Evolutionary conservation across 2,329 filamentous ascomycete species (phyloP).

Genomic region (Hypoxylon sp.): DNA sequence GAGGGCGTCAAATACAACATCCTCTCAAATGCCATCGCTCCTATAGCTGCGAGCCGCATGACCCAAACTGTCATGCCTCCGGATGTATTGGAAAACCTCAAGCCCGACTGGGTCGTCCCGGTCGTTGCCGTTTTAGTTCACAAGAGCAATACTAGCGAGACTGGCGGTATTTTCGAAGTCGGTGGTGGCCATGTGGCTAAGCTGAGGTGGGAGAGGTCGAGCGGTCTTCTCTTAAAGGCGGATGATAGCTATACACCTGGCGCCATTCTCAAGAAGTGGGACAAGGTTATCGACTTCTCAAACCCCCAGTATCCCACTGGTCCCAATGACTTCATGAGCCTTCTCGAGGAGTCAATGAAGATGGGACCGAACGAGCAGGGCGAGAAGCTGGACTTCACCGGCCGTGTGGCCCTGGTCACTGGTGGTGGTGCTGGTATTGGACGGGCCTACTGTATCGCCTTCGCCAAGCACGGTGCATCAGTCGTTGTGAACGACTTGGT

Average conservation of each 20-base stretch:
- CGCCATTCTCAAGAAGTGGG: constrained; percentile 90
- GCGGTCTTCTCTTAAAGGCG: constrained; percentile 88
- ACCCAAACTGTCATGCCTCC: constrained; percentile 95
- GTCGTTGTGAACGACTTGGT: constrained; percentile 97
- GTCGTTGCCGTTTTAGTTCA: constrained; percentile 90
- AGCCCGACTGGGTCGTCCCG: constrained; percentile 95
- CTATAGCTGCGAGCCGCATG: constrained; percentile 95
- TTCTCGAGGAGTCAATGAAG: constrained; percentile 87
- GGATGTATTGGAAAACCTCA: constrained; percentile 86
- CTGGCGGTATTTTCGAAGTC: constrained; percentile 90
- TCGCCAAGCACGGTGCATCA: constrained; percentile 85
- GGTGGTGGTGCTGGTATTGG: constrained; percentile 92
- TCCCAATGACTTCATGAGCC: constrained; percentile 86
- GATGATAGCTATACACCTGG: constrained; percentile 90
- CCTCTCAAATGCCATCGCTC: constrained; percentile 92
- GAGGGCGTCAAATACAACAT: constrained; percentile 99
- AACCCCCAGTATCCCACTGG: constrained; percentile 85
- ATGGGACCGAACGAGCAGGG: constrained; percentile 78
- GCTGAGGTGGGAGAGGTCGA: constrained; percentile 93
- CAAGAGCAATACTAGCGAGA: constrained; percentile 85
- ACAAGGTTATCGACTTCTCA: constrained; percentile 87
- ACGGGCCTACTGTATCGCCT: constrained; percentile 88
- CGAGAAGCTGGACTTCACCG: constrained; percentile 83
- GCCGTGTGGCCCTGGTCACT: constrained; percentile 87
- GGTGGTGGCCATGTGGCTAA: constrained; percentile 94